phyloP scores from a whole-genome alignment of 352 stramenopile species.

The Achlya hypogyna region DNA sequence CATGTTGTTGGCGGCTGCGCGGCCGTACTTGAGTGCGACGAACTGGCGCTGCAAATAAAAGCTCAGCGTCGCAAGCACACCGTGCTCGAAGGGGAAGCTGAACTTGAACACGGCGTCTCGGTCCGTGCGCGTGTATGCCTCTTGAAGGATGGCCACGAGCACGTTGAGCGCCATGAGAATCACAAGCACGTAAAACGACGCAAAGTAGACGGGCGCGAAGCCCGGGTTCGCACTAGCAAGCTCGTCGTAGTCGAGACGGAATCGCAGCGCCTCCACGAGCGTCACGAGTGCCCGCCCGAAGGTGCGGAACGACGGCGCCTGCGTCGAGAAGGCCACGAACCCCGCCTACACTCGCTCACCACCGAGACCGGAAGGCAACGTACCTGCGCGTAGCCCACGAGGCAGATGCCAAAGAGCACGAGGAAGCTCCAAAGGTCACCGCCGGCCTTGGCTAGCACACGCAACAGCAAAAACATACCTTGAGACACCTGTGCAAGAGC shows the following conservation, averaged over 20 bases:
- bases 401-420: conserved; percentile 46
- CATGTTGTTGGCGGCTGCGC: conserved; percentile 38
- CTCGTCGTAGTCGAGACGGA: conserved; percentile 42
- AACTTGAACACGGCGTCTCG: conserved; percentile 32
- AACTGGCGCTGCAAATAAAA: conserved; percentile 25
- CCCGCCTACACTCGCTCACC: conserved; percentile 19
- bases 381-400: conserved; percentile 57
- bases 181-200: conserved; percentile 59
- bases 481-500: conserved; percentile 30
- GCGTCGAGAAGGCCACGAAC: conserved; percentile 47
- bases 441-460: conserved; percentile 38
- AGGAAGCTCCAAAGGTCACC: conserved; percentile 49
- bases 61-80: conserved; percentile 24
- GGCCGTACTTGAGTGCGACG: conserved; percentile 32
- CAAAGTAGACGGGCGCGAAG: conserved; percentile 57
- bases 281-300: conserved; percentile 42
- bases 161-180: conserved; percentile 65
- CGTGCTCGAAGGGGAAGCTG: conserved; percentile 51
- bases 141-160: conserved; percentile 64
- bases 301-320: conserved; percentile 44
- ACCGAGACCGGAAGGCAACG: background rate
- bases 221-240: conserved; percentile 35
- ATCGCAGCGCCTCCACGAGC: conserved; percentile 47
- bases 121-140: conserved; percentile 33
- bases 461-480: conserved; percentile 48